These are phyloP conservation scores for Colletotrichum sp. DNA, from an alignment of 2,329 filamentous ascomycete species.

Conservation along the genomic window DNA sequence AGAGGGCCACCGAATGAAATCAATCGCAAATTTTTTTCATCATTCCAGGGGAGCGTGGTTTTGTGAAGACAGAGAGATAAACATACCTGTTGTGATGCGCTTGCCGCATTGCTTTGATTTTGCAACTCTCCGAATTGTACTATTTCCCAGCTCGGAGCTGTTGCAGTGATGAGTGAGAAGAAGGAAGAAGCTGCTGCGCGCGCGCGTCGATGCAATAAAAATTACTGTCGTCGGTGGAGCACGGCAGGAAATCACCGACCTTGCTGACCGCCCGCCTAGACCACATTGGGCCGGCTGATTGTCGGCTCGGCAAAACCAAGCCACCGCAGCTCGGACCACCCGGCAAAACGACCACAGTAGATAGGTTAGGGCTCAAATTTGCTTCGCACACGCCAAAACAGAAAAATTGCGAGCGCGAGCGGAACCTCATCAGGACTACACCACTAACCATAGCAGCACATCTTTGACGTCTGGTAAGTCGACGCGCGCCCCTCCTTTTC, in stretches of 20 bases:
- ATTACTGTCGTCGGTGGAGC: conserved; percentile 9
- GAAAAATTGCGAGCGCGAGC: conserved; percentile 13
- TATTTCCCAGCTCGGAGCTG: not conserved
- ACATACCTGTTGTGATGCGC: conserved; percentile 24
- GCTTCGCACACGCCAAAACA: not conserved
- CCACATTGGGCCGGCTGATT: not conserved
- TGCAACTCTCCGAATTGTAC: not conserved
- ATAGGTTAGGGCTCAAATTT: not conserved
- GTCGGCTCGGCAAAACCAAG: conserved; percentile 9
- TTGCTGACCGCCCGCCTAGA: not conserved
- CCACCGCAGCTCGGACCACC: not conserved
- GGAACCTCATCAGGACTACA: not conserved
- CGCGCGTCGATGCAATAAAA: conserved; percentile 5
- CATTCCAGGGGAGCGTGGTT: conserved; percentile 51
- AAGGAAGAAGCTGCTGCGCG: not conserved
- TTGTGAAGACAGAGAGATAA: not conserved
- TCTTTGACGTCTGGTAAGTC: conserved; percentile 22
- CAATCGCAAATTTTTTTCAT: conserved; percentile 99
- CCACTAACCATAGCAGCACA: conserved; percentile 20
- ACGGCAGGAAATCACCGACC: not conserved
- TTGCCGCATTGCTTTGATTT: not conserved
- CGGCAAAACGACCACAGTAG: not conserved
- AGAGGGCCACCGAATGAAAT: conserved; percentile 83
- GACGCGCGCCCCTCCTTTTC: conserved; percentile 18
- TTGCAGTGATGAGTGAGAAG: not conserved